These are phyloP conservation scores for Saxophila tyrrhenica DNA, from an alignment of 495 filamentous ascomycete species.

Conservation along the genomic window DNA sequence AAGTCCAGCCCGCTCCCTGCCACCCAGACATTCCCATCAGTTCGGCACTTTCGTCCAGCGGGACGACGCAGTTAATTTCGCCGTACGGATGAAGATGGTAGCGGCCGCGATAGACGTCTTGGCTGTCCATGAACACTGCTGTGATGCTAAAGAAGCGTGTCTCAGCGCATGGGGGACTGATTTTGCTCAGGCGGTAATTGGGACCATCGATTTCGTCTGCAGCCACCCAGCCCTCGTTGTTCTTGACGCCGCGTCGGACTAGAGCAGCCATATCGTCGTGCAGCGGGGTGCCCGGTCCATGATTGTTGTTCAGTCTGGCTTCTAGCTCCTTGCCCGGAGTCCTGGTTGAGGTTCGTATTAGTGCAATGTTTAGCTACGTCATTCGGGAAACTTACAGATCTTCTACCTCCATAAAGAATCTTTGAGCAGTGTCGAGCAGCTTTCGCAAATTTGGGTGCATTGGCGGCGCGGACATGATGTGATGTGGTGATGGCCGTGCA, in stretches of 20 bases:
- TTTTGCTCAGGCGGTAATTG: slow-evolving; percentile 35
- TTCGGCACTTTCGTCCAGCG: slow-evolving; percentile 30
- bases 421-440: slow-evolving; percentile 24
- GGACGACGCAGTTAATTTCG: slow-evolving; percentile 38
- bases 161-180: slow-evolving; percentile 26
- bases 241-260: slow-evolving; percentile 23
- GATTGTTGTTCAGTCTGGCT: slow-evolving; percentile 29
- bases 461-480: not conserved
- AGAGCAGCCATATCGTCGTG: slow-evolving; percentile 33
- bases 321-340: slow-evolving; percentile 36
- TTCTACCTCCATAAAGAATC: slow-evolving; percentile 34
- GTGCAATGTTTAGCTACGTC: not conserved
- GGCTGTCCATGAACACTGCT: slow-evolving; percentile 37
- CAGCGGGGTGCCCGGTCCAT: slow-evolving; percentile 31
- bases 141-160: slow-evolving; percentile 37
- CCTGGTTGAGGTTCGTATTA: slow-evolving; percentile 17
- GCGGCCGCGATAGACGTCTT: slow-evolving; percentile 32
- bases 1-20: slow-evolving; percentile 36
- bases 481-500: not conserved
- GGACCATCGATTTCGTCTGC: slow-evolving; percentile 30
- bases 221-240: slow-evolving; percentile 38
- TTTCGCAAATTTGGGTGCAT: slow-evolving; percentile 29
- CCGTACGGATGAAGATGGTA: slow-evolving; percentile 38
- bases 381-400: slow-evolving; percentile 25
- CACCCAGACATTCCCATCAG: slow-evolving; percentile 36